These are phyloP conservation scores for Phlegmacium glaucopus DNA, from an alignment of 768 basidiomycete species.

Conservation along the genomic window DNA sequence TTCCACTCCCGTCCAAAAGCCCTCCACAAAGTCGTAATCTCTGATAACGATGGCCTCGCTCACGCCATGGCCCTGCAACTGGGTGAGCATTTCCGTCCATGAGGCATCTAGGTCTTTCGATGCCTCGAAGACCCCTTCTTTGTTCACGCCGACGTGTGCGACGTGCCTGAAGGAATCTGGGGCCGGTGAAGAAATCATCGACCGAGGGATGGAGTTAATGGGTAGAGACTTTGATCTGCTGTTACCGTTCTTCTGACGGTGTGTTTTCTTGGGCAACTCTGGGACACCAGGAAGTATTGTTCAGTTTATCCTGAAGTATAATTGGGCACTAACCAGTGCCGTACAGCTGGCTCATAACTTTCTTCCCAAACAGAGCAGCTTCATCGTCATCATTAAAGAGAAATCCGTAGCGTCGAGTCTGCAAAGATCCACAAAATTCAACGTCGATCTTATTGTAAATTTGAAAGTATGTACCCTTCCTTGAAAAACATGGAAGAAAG, in stretches of 20 bases:
- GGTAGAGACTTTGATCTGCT: slow-evolving; percentile 24
- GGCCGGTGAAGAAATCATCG: slow-evolving; percentile 55
- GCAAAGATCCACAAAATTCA: slow-evolving; percentile 46
- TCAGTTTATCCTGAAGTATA: slow-evolving; percentile 3
- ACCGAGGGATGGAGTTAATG: slow-evolving; percentile 27
- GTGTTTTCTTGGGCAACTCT: slow-evolving; percentile 22
- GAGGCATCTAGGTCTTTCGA: slow-evolving; percentile 50
- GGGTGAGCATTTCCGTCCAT: slow-evolving; percentile 44
- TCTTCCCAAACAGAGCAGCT: slow-evolving; percentile 36
- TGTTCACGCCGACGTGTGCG: slow-evolving; percentile 58
- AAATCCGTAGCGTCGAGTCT: slow-evolving; percentile 54
- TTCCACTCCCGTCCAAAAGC: slow-evolving; percentile 31
- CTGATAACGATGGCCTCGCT: slow-evolving; percentile 22
- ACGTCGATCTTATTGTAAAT: slow-evolving; percentile 24
- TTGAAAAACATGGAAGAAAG: slow-evolving; percentile 90
- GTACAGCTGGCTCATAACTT: slow-evolving; percentile 31
- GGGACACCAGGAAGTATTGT: slow-evolving; percentile 5
- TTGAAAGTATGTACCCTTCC: slow-evolving; percentile 57
- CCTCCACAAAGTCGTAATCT: slow-evolving; percentile 28
- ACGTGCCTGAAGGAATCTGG: slow-evolving; percentile 65
- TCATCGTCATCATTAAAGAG: slow-evolving; percentile 49
- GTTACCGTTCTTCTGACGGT: slow-evolving; percentile 34
- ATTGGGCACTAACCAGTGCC: slow-evolving; percentile 21
- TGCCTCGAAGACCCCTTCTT: slow-evolving; percentile 47
- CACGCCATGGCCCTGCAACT: slow-evolving; percentile 28